Base-by-base conservation (phyloP, 2,329 filamentous ascomycete species). In the Nectriaceae sp. region DNA sequence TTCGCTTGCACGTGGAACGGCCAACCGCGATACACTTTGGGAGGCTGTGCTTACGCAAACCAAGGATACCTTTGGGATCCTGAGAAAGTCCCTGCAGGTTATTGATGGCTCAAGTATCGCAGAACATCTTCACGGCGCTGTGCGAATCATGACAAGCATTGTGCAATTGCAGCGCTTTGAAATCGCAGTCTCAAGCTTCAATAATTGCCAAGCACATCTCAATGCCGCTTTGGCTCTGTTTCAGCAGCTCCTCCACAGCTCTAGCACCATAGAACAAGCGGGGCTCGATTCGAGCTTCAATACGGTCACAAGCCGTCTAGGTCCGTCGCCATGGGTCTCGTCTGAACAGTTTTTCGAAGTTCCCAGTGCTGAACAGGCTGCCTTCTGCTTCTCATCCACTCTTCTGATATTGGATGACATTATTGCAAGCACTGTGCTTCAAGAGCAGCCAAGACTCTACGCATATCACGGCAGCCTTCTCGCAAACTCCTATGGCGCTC, bases 381-480 rank as follows among this genome's bases (percentile, higher is more conserved):
- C 70, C 11, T 70, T 75, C 46, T 70, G 70, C 42, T 81, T 76
- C 61, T 79, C 70, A 53, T 70, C 69, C 10, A 75, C 69, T 3
- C 70, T 70, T 38, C 65, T 80, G 2, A 56, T 80, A n/a, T 76
- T 73, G 59, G 70, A 76, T 22, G 78, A 81, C 56, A 69, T 79
- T 46, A 64, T 80, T 22, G 72, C 77, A n/a, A 75, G 74, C 5
- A 53, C 42, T 4, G 29, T 22, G 10, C 38, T 53, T 0, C 24
- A 46, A 3, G 22, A 29, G 3, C 2, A 1, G 2, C 42, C 54
- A 2, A 19, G 18, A 0, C 45, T 54, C 2, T 2, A 15, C 3
- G 22, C 26, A 2, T 21, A 56, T 4, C 11, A 49, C 11, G 21
- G 42, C 5, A 44, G 8, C 2, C 15, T 55, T 3, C 11, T 56